Evolutionary conservation across 2,329 filamentous ascomycete species (phyloP).

Genomic region (Rhytidhysteron rufulum): DNA sequence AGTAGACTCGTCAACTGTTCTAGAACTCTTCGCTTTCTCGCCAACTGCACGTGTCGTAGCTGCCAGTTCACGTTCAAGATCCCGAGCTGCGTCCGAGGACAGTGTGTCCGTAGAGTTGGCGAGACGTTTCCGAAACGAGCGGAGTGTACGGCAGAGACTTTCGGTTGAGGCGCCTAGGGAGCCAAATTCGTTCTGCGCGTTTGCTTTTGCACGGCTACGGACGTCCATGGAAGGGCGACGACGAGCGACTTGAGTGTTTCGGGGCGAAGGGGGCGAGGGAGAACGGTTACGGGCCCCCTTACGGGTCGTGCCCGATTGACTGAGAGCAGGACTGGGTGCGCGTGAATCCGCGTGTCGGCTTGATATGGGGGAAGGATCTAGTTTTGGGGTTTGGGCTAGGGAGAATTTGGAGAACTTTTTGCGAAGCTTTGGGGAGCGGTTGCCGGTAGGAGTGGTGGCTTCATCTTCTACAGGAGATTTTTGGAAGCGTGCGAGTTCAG

Average conservation of each 20-base stretch:
- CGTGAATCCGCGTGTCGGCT: slow-evolving; percentile 19
- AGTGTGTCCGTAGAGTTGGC: slow-evolving; percentile 46
- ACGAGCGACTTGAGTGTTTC: slow-evolving; percentile 31
- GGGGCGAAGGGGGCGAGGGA: slow-evolving; percentile 39
- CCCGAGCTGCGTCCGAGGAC: slow-evolving; percentile 44
- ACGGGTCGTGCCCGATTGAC: slow-evolving; percentile 17
- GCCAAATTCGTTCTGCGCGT: slow-evolving; percentile 27
- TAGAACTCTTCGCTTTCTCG: slow-evolving; percentile 38
- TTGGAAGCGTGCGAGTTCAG: slow-evolving; percentile 78
- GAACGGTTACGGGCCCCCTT: slow-evolving; percentile 34
- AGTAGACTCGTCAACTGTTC: slow-evolving; percentile 38
- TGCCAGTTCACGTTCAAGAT: slow-evolving; percentile 56
- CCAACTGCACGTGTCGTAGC: slow-evolving; percentile 43
- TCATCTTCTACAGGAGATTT: slow-evolving; percentile 45
- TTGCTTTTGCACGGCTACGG: slow-evolving; percentile 45
- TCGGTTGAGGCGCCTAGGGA: slow-evolving; percentile 45
- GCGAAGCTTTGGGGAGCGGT: slow-evolving; percentile 48
- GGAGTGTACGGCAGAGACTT: slow-evolving; percentile 54
- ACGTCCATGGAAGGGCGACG: slow-evolving; percentile 50
- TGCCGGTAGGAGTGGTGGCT: slow-evolving; percentile 35
- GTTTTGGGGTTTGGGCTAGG: slow-evolving; percentile 42
- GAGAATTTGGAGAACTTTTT: slow-evolving; percentile 54
- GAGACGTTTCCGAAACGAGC: slow-evolving; percentile 57
- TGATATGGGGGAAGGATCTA: slow-evolving; percentile 40
- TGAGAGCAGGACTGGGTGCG: slow-evolving; percentile 7